phyloP scores from a whole-genome alignment of 116 monocot species.

The Posidonia oceanica region DNA sequence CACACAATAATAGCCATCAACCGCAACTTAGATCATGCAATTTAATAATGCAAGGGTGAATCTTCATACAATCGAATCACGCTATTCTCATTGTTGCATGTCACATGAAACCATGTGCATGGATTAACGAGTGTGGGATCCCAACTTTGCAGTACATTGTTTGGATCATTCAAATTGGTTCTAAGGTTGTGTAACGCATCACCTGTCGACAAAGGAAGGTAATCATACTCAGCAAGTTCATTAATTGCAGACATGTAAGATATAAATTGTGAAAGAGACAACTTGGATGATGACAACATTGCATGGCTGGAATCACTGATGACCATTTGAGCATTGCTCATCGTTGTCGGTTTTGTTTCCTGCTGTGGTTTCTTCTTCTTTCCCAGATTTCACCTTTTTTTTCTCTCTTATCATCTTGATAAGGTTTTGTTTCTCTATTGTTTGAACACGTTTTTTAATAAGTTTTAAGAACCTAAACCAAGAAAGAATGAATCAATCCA shows the following conservation, averaged over 20 bases:
- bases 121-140: constrained; percentile 95
- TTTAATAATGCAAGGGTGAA: background rate
- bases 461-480: too few species aligned
- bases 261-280: background rate
- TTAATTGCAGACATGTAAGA: background rate
- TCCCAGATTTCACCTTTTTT: too few species aligned
- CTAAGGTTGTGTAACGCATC: constrained; percentile 81
- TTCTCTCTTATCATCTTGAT: too few species aligned
- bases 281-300: background rate
- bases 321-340: too few species aligned
- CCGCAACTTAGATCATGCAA: background rate
- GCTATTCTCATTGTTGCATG: constrained; percentile 80
- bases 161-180: constrained; percentile 71
- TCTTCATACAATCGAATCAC: constrained; percentile 85
- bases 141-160: constrained; percentile 98
- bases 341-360: too few species aligned
- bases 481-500: too few species aligned
- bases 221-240: background rate
- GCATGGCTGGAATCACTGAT: too few species aligned
- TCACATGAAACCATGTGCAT: constrained; percentile 99
- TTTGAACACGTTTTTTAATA: too few species aligned
- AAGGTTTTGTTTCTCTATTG: too few species aligned
- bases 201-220: constrained; percentile 30
- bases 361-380: too few species aligned
- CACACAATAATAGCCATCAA: background rate